These are phyloP conservation scores for Hypoxylon sp. DNA, from an alignment of 2,329 filamentous ascomycete species.

Conservation along the genomic window DNA sequence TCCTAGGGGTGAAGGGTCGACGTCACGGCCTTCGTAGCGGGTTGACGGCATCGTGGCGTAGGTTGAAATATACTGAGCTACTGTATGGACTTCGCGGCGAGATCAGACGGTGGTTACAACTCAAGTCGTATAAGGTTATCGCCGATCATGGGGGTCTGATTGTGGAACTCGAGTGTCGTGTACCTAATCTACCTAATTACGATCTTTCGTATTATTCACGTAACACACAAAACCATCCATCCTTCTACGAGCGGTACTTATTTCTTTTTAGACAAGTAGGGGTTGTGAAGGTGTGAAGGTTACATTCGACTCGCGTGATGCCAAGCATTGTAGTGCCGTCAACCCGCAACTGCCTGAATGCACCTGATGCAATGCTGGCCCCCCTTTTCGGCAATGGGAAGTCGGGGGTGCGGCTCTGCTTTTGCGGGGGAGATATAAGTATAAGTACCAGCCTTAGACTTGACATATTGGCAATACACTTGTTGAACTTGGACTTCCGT, in stretches of 20 bases:
- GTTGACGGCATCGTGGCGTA: slow-evolving; percentile 27
- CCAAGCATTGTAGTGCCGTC: slow-evolving; percentile 19
- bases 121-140: background rate
- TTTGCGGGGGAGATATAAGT: background rate
- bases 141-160: background rate
- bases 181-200: no score
- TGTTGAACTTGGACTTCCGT: background rate
- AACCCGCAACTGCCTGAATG: slow-evolving; percentile 40
- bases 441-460: background rate
- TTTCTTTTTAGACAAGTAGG: slow-evolving; percentile 14
- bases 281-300: slow-evolving; percentile 1
- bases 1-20: slow-evolving; percentile 29
- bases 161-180: background rate
- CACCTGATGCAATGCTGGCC: background rate
- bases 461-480: background rate
- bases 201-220: background rate
- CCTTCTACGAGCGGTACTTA: background rate
- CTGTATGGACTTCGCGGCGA: background rate
- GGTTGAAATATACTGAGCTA: background rate
- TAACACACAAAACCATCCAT: background rate
- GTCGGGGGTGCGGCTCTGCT: slow-evolving; percentile 18
- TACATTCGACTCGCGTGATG: slow-evolving; percentile 17
- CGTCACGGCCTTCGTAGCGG: slow-evolving; percentile 34
- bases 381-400: slow-evolving; percentile 30
- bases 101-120: background rate